Base-by-base conservation (phyloP, 2,329 filamentous ascomycete genomes). In the Tolypocladium album region DNA sequence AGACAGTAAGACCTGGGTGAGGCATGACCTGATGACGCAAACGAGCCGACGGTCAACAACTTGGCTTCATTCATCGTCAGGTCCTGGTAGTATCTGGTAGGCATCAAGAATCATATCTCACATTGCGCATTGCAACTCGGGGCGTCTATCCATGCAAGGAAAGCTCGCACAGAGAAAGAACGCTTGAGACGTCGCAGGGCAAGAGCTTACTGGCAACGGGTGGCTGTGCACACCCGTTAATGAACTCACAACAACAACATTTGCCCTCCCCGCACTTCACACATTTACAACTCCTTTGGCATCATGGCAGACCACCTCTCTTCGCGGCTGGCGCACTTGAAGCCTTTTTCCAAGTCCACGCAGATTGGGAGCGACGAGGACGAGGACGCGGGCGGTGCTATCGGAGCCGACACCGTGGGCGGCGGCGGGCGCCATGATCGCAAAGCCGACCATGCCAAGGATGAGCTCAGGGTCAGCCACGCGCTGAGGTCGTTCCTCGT, bases 341-440 rank as follows among this genome's bases (percentile, higher is more conserved):
- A 73, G 43, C 72, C 69, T 9, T 74, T 70, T n/a, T 42, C 39
- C 63, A 67, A 58, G n/a, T 59, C 60, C 38, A 63, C 62, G 24
- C 66, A 58, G 17, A 57, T 60, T 34, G 64, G 63, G 22, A 63
- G 63, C 42, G 64, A 66, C 15, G 66, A 74, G 43, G 69, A 73
- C 56, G 73, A 75, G 55, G 72, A 75, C 59, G 60, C 66, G 6
- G 73, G 72, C 56, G 73, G 72, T 24, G 60, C 64, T 42, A 71
- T 75, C 38, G 69, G 67, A 61, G 60, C 63, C 56, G 67, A 70
- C 60, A 80, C 76, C 45, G 74, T 87, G 13, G 85, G 82, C 2
- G 83, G 84, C 39, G 83, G 84, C n/a, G 83, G 83, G 53, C 83
- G 83, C 68, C 76, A 76, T 58, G 73, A 74, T n/a, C 77, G 78